Percentiles rank a stretch among this genome's conserved stretches.
phyloP scores from a whole-genome alignment of 2,329 filamentous ascomycete species.

The Colletotrichum eleusines region DNA sequence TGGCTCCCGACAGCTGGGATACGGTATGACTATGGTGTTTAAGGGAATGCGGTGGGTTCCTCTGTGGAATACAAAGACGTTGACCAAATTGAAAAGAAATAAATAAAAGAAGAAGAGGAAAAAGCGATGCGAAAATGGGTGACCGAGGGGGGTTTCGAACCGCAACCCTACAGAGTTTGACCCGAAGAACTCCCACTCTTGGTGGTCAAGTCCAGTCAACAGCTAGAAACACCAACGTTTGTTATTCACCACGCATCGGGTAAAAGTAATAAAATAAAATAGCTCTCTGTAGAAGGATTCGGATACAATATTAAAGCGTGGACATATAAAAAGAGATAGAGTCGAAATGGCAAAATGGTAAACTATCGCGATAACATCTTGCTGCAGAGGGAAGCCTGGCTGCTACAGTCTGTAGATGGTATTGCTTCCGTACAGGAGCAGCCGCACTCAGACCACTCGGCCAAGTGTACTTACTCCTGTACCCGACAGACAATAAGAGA shows the following conservation, averaged over 20 bases:
- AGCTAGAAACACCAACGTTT: neutral
- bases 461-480: slow-evolving; percentile 9
- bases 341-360: slow-evolving; percentile 13
- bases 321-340: neutral
- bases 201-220: neutral
- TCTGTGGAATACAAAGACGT: neutral
- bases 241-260: neutral
- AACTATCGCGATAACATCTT: neutral
- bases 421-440: neutral
- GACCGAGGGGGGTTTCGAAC: neutral
- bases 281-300: neutral
- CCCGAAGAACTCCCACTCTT: too few relatives aligned
- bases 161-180: neutral
- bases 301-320: neutral
- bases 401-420: slow-evolving; percentile 12
- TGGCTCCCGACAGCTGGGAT: neutral
- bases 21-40: too few relatives aligned
- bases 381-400: slow-evolving; percentile 9
- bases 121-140: neutral
- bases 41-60: neutral
- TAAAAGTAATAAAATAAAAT: too few relatives aligned
- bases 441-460: slow-evolving; percentile 5
- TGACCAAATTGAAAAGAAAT: too few relatives aligned
- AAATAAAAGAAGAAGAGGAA: too few relatives aligned
- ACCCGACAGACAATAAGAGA: neutral